These are phyloP conservation scores for Termitomyces titanicus DNA, from an alignment of 768 basidiomycete genomes.

Conservation along the genomic window DNA sequence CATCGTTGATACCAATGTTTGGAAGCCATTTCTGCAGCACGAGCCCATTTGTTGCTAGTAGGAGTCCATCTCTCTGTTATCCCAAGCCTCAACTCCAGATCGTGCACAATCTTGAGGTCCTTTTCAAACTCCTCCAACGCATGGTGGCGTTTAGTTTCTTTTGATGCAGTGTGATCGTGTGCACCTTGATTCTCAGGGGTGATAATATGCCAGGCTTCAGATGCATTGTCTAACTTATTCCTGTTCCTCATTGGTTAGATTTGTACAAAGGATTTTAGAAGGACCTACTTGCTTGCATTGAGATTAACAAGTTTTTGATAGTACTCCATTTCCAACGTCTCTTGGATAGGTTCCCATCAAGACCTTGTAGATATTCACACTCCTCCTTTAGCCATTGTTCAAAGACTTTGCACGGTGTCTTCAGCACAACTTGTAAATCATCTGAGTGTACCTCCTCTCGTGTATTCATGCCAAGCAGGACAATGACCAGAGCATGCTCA, in stretches of 20 bases:
- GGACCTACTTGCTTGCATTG: not conserved
- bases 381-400: no score
- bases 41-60: conserved; percentile 3
- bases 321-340: not conserved
- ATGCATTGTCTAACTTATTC: not conserved
- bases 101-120: not conserved
- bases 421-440: no score
- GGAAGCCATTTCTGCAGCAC: conserved; percentile 4
- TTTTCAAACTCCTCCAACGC: not conserved
- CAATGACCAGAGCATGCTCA: no score
- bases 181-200: not conserved
- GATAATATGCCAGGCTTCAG: not conserved
- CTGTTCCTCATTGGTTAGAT: not conserved
- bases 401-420: no score
- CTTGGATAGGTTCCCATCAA: not conserved
- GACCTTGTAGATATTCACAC: no score
- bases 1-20: conserved; percentile 11
- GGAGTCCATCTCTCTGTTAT: not conserved
- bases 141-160: not conserved
- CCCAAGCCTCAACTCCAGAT: not conserved
- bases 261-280: fast-evolving
- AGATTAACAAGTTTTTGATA: no score
- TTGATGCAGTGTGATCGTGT: not conserved
- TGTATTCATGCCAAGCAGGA: no score
- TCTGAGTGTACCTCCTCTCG: no score